phyloP scores from a whole-genome alignment of 179 eudicot genomes.

The Beta corolliflora region DNA sequence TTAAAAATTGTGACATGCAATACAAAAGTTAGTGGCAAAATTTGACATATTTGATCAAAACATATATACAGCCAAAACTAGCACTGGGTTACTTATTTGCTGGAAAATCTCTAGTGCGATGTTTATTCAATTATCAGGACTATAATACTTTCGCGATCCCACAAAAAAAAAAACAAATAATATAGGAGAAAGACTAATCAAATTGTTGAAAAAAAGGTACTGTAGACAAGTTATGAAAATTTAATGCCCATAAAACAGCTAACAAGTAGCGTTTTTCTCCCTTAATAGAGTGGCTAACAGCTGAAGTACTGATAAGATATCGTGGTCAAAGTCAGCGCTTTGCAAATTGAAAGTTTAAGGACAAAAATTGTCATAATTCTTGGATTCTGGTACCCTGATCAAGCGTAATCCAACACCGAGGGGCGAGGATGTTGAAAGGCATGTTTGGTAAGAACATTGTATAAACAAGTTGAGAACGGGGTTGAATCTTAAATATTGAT shows the following conservation, averaged over 20 bases:
- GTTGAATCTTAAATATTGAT: no score
- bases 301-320: not conserved
- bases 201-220: not conserved
- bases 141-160: not conserved
- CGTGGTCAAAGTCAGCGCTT: constrained; percentile 8
- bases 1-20: not conserved
- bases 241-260: not conserved
- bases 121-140: no score
- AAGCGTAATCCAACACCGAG: not conserved
- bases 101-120: no score
- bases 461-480: no score
- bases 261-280: not conserved
- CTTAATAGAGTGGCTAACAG: constrained; percentile 3
- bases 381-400: not conserved
- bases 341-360: not conserved
- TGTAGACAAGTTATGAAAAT: no score
- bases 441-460: no score
- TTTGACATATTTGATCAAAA: not conserved
- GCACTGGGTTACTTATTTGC: no score
- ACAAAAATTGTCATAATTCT: not conserved
- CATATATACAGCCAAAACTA: no score
- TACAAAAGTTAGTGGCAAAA: not conserved
- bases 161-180: no score
- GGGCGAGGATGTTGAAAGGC: no score
- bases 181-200: no score